These are phyloP conservation scores for Chlorella sp. DNA, from an alignment of 139 green algal genomes.

Conservation along the genomic window DNA sequence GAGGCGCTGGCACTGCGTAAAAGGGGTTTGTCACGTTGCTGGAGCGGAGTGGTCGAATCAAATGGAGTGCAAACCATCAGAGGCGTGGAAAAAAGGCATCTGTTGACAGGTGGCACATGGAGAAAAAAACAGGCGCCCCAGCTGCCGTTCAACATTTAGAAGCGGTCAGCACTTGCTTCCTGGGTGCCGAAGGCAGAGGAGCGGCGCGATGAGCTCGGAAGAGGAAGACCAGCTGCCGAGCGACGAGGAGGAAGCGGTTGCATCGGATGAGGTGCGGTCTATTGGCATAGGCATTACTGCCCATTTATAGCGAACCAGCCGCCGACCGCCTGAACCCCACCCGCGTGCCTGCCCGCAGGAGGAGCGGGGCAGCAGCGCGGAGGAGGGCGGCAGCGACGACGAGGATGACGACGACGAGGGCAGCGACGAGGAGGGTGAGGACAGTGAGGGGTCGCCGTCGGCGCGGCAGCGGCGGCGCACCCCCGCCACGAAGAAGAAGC, in stretches of 20 bases:
- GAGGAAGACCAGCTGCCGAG: too few species aligned
- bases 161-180: too few species aligned
- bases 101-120: too few species aligned
- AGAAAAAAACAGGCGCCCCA: too few species aligned
- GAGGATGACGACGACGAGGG: slow-evolving; percentile 27
- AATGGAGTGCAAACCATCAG: too few species aligned
- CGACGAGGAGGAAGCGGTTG: background rate
- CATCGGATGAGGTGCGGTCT: background rate
- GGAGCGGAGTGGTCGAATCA: too few species aligned
- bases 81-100: too few species aligned
- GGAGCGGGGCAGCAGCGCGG: slow-evolving; percentile 29
- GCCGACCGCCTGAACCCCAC: too few species aligned
- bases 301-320: background rate
- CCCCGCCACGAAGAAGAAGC: background rate
- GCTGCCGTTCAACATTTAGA: too few species aligned
- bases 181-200: too few species aligned
- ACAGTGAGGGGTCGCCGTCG: background rate
- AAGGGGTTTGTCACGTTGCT: too few species aligned
- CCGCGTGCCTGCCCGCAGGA: slow-evolving; percentile 4
- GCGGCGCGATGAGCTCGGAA: background rate
- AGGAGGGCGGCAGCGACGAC: slow-evolving; percentile 22
- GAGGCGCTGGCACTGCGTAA: too few species aligned
- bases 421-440: slow-evolving; percentile 38
- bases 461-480: background rate
- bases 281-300: background rate